Percentiles rank a stretch among this genome's conserved stretches.
Conservation (phyloP, 257 asterid species). For the Coffea canephora region DNA sequence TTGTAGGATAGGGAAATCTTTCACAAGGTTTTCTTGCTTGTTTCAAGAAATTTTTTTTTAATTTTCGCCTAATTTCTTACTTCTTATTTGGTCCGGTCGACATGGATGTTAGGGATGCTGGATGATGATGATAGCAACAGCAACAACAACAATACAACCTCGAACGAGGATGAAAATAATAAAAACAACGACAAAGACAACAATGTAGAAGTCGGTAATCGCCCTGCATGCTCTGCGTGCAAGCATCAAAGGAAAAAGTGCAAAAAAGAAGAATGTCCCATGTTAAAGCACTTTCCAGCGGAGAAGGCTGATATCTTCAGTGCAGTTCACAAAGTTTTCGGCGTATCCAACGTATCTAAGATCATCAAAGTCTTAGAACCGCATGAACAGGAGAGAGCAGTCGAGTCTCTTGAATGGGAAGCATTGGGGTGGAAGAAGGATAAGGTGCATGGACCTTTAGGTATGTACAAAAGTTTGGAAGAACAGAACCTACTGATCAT, state of each 20-base stretch:
- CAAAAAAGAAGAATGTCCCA: conserved; percentile 9
- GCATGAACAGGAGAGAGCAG: conserved; percentile 8
- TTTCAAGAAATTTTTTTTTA: not conserved
- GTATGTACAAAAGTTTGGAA: not conserved
- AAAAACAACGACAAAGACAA: not conserved
- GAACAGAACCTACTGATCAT: not conserved
- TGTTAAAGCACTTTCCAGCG: conserved; percentile 31
- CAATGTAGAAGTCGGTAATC: conserved; percentile 6
- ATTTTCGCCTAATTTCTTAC: no score
- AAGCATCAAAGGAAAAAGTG: conserved; percentile 40
- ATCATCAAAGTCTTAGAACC: not conserved
- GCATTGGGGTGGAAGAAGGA: conserved; percentile 26
- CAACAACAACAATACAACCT: not conserved
- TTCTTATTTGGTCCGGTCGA: no score
- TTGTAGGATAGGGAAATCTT: no score
- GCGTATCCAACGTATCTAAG: conserved; percentile 21
- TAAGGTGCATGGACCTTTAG: conserved; percentile 11
- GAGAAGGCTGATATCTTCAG: conserved; percentile 8
- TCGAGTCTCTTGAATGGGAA: conserved; percentile 29
- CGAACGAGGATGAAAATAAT: not conserved
- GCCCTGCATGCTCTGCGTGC: conserved; percentile 41
- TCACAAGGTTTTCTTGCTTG: no score
- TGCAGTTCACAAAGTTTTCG: conserved; percentile 30
- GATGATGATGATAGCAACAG: not conserved
- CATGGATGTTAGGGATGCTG: not conserved